A percentile compares a stretch with the other conserved stretches of the same genome.
Evolutionary conservation across 2,329 filamentous ascomycete species (phyloP).

Genomic region (Pyricularia sp.): DNA sequence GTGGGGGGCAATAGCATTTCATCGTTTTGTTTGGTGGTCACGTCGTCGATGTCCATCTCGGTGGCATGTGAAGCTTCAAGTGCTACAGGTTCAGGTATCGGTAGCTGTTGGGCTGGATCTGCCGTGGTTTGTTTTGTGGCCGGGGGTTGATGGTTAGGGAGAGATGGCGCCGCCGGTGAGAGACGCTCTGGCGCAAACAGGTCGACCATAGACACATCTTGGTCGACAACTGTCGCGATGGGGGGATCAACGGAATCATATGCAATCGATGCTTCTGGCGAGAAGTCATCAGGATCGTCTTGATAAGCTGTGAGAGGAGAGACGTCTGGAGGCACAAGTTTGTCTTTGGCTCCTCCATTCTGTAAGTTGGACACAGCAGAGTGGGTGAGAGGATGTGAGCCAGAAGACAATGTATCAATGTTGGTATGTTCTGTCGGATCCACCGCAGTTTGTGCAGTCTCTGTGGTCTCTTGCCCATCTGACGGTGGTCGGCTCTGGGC

Average conservation of each 20-base stretch:
- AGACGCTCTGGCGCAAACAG: constrained; percentile 3
- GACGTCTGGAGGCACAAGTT: constrained; percentile 1
- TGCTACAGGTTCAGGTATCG: not conserved
- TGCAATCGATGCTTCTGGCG: not conserved
- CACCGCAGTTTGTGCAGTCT: not conserved
- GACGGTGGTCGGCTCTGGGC: not conserved
- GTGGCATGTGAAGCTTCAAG: not conserved
- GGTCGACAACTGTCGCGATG: not conserved
- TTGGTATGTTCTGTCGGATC: not conserved
- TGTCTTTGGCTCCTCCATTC: not conserved
- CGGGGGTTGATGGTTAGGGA: not conserved
- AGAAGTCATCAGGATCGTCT: not conserved
- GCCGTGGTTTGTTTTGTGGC: not conserved
- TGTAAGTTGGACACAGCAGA: not conserved
- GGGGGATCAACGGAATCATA: not conserved
- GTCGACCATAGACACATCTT: constrained; percentile 15
- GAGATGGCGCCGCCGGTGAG: not conserved
- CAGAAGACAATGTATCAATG: not conserved
- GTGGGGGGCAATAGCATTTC: not conserved
- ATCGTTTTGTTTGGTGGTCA: not conserved
- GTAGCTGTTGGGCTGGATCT: not conserved
- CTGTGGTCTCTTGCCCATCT: not conserved
- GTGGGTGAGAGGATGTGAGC: not conserved
- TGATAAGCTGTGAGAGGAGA: constrained; percentile 2
- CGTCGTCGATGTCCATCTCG: not conserved